Evolutionary conservation across 148 eudicot species (phyloP).

Genomic region (Dianthus caryophyllus): DNA sequence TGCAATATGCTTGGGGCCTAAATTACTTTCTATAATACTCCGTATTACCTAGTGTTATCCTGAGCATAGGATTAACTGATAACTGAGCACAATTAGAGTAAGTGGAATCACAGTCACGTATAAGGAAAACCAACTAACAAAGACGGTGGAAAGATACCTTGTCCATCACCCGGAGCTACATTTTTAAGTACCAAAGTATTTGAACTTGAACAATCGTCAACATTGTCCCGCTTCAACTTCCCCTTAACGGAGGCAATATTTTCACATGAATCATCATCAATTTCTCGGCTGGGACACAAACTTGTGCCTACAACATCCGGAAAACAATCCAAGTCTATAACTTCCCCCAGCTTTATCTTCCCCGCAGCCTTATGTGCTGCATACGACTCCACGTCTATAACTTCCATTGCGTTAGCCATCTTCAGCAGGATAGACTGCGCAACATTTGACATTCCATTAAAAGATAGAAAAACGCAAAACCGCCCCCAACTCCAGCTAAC

Average conservation of each 20-base stretch:
- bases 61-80: background rate
- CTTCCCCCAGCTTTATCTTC: slow-evolving; percentile 4
- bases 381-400: slow-evolving; percentile 11
- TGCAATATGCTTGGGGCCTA: background rate
- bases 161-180: background rate
- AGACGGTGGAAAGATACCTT: background rate
- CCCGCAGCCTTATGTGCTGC: slow-evolving; percentile 2
- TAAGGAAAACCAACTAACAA: background rate
- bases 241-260: background rate
- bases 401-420: slow-evolving; percentile 1
- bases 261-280: background rate
- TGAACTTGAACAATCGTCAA: background rate
- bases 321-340: slow-evolving; percentile 7
- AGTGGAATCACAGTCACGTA: background rate
- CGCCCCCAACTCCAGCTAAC: too few relatives aligned
- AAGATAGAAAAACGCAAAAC: background rate
- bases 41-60: background rate
- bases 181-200: background rate
- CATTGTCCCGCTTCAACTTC: background rate
- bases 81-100: background rate
- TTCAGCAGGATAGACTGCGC: background rate
- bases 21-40: background rate
- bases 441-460: background rate
- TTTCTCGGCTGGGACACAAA: background rate
- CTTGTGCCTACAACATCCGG: background rate